A percentile compares a stretch with the other conserved stretches of the same genome.
Evolutionary conservation across 2,329 filamentous ascomycete genomes (phyloP).

Genomic region (Fusarium anguioides): DNA sequence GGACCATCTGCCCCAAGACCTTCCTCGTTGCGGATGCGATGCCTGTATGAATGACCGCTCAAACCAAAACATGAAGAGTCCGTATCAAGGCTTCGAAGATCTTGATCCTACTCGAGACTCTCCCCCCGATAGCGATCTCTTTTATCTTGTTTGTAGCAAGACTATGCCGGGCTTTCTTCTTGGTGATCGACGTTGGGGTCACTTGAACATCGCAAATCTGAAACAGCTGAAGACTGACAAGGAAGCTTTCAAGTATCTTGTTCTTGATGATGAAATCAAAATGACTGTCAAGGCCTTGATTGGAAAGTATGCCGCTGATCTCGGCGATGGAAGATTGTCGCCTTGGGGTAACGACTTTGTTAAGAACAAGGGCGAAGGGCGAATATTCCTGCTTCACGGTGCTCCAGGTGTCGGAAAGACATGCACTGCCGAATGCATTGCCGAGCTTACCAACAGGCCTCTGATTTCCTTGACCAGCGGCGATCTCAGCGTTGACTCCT

Average conservation of each 20-base stretch:
- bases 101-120: slow-evolving; percentile 51
- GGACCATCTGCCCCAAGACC: slow-evolving; percentile 55
- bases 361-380: slow-evolving; percentile 62
- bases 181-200: slow-evolving; percentile 57
- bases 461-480: slow-evolving; percentile 63
- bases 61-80: slow-evolving; percentile 41
- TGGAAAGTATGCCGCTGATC: slow-evolving; percentile 57
- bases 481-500: slow-evolving; percentile 56
- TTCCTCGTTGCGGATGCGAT: slow-evolving; percentile 56
- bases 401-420: slow-evolving; percentile 68
- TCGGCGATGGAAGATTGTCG: slow-evolving; percentile 52
- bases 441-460: slow-evolving; percentile 62
- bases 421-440: slow-evolving; percentile 65
- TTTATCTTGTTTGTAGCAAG: slow-evolving; percentile 57
- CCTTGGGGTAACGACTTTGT: slow-evolving; percentile 61
- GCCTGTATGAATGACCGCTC: slow-evolving; percentile 47
- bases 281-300: slow-evolving; percentile 59
- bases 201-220: slow-evolving; percentile 55
- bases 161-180: slow-evolving; percentile 61
- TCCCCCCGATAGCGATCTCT: slow-evolving; percentile 56
- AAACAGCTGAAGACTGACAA: slow-evolving; percentile 56
- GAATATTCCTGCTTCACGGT: slow-evolving; percentile 64
- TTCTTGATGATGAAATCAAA: slow-evolving; percentile 61
- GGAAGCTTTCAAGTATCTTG: slow-evolving; percentile 62
- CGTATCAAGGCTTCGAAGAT: slow-evolving; percentile 56